phyloP scores from a whole-genome alignment of 768 basidiomycete genomes.

The Macrolepiota dolichaula region DNA sequence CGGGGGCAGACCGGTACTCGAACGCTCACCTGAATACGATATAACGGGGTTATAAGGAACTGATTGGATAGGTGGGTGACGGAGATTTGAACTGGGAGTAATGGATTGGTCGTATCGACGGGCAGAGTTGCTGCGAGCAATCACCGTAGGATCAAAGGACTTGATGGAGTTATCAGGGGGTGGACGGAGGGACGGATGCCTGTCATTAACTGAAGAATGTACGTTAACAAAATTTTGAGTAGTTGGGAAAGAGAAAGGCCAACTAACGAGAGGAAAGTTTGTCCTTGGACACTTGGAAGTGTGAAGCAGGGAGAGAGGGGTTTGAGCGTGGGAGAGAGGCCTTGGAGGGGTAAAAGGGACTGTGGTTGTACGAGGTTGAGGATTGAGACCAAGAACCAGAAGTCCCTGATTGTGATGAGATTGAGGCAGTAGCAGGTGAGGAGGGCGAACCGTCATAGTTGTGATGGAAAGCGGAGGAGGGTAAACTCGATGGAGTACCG shows the following conservation, averaged over 20 bases:
- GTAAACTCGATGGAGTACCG: constrained; percentile 31
- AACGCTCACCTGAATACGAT: constrained; percentile 43
- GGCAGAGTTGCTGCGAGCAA: neutral
- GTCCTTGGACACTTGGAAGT: constrained; percentile 17
- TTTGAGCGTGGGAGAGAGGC: constrained; percentile 26
- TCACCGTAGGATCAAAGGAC: neutral
- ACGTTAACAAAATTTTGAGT: neutral
- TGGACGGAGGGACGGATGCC: constrained; percentile 2
- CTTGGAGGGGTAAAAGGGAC: constrained; percentile 22
- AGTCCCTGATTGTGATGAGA: constrained; percentile 18
- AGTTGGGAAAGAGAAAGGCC: neutral
- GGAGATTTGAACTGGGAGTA: neutral
- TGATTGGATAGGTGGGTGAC: constrained; percentile 9
- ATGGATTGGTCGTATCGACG: neutral
- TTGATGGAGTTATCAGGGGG: constrained; percentile 1
- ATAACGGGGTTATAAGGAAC: constrained; percentile 19
- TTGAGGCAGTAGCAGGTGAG: constrained; percentile 16
- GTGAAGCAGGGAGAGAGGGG: constrained; percentile 22
- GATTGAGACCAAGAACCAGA: constrained; percentile 29
- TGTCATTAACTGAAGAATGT: constrained; percentile 9
- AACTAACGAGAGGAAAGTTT: constrained; percentile 19
- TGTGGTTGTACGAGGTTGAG: constrained; percentile 17
- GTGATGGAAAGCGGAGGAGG: constrained; percentile 24
- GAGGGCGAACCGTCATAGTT: constrained; percentile 6
- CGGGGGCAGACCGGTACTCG: constrained; percentile 57